Evolutionary conservation across 208 protist genomes (phyloP), one percentile per base, ranked within the genome.

Genomic region (Leptomonas pyrrhocoris): DNA sequence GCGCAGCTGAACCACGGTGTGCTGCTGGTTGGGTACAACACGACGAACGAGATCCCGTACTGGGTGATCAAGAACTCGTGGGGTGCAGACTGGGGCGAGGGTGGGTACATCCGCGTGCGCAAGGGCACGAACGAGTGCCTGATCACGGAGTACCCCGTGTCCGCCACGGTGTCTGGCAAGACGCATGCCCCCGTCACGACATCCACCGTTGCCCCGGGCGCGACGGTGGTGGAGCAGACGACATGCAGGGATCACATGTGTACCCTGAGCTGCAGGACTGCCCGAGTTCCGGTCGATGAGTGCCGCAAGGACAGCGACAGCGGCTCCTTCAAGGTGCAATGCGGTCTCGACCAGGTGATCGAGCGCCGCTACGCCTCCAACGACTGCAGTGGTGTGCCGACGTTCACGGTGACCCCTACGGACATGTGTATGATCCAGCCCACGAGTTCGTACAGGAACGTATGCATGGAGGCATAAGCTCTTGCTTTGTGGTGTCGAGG

Each of bases 31-130:
- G 92, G 88, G 57, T 97, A 92, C 73, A 83, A 91, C 59, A 77
- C 70, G 30, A 70, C 36, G 9, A 56, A 55, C 21, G 67, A 73
- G 43, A 2, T 46, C 28, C 79, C 84, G 40, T 97, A 96, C 77
- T 97, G 89, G 90, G 84, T 94, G 56, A 80, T 97, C 55, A 95
- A 96, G 79, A 97, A 97, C 81, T 85, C 72, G 19, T 96, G 90
- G 90, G 87, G 85, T 49, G 46, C 43, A 25, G 5, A 36, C 43
- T 96, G 89, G 89, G 93, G 93, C 55, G 73, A 89, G 55, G 48
- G 83, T 0, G 93, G 93, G 61, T 95, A 93, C 60, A 77, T 95
- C 15, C 75, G 70, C 36, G 81, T 96, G 59, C 38, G 53, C 13
- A 81, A 74, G 68, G 78, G 81, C 36, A 79, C 54, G 25, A 84